phyloP scores from a whole-genome alignment of 2,329 filamentous ascomycete species.

The Xylaria sp. region DNA sequence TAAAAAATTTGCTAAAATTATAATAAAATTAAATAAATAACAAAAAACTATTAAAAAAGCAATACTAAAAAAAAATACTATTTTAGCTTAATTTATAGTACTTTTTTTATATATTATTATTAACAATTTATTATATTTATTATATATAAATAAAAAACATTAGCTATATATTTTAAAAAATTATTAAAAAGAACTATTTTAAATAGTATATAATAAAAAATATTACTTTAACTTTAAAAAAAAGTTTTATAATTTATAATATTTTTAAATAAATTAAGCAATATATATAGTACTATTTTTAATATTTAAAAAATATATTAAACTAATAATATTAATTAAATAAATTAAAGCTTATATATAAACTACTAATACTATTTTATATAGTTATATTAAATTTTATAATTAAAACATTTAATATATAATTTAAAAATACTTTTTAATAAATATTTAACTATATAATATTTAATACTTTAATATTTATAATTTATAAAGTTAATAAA shows the following conservation, averaged over 20 bases:
- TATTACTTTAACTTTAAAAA: neutral
- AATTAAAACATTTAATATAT: neutral
- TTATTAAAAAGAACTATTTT: neutral
- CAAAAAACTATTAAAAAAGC: neutral
- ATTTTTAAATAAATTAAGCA: neutral
- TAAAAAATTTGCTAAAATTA: neutral
- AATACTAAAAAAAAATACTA: neutral
- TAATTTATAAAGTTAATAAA: neutral
- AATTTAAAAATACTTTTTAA: neutral
- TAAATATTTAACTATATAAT: neutral
- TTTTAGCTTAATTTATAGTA: neutral
- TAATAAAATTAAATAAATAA: neutral
- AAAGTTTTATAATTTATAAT: neutral
- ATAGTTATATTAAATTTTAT: constrained; percentile 2
- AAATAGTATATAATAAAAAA: neutral
- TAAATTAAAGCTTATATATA: neutral
- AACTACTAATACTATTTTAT: neutral
- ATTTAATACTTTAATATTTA: neutral
- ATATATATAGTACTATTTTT: neutral
- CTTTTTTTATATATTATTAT: neutral
- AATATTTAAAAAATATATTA: neutral
- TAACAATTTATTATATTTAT: neutral
- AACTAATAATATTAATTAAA: neutral
- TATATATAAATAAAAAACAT: neutral
- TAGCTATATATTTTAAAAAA: neutral